Evolutionary conservation across 2,329 filamentous ascomycete species (phyloP), one percentile per base, ranked within the genome.

Genomic region (Gyromitra esculenta): DNA sequence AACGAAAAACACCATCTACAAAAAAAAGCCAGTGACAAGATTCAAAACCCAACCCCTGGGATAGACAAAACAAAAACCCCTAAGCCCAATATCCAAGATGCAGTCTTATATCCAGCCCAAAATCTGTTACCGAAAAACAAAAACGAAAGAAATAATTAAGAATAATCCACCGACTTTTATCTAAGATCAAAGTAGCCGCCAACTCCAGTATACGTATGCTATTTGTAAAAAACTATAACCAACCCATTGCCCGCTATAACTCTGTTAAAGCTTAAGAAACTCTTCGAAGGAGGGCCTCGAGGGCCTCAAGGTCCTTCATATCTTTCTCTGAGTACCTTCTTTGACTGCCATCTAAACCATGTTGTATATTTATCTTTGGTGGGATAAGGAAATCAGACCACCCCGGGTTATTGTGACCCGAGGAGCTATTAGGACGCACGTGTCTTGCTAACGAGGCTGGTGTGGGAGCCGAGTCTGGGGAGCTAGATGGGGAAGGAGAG

Each of bases 291-390:
- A 75, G 65, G 11, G 65, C 57, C 25, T 75, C 72, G 15, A 75
- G 65, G 8, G 65, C 57, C 25, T 75, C 72, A 9, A 75, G 66
- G 7, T 70, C 72, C 57, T 70, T 69, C 65, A 75, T 65, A 64
- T 60, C 59, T 59, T 52, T 75, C 50, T 37, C 65, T 2, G 65
- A 59, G 39, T 75, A 52, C 15, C 41, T 21, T 37, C 41, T 39
- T 15, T 50, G 43, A 39, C 21, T 15, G 25, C 56, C 35, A 39
- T 52, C 50, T 5, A 1, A 3, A n/a, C 39, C 45, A 2, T 75
- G 57, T 21, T 64, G 65, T 48, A 52, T 18, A 59, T 50, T 45
- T 31, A 50, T 52, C 41, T 39, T 68, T n/a, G 56, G 64, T n/a
- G 9, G 11, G 7, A 64, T 35, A 43, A 64, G 60, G 57, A 64